These are phyloP conservation scores for Triticum dicoccoides DNA, from an alignment of 176 grass and related monocot species.

Conservation along the genomic window DNA sequence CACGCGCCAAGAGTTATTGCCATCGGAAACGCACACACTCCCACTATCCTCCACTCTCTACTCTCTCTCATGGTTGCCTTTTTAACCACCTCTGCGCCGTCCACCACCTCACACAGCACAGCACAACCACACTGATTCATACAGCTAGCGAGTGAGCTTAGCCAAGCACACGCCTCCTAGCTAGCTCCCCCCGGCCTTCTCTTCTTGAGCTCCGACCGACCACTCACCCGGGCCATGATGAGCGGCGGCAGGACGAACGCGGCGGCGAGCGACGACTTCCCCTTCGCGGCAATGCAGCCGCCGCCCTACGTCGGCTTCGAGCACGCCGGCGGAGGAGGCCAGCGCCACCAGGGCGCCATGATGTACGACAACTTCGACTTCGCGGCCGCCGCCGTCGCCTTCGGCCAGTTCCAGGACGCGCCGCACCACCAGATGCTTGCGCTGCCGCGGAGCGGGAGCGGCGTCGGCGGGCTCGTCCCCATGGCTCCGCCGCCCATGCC, in stretches of 20 bases:
- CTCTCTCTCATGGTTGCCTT: slow-evolving; percentile 6
- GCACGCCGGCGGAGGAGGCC: not conserved
- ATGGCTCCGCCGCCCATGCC: slow-evolving; percentile 35
- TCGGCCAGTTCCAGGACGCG: slow-evolving; percentile 45
- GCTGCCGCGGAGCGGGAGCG: not conserved
- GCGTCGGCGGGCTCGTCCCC: not conserved
- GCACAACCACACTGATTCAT: not conserved
- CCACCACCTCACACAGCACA: slow-evolving; percentile 14
- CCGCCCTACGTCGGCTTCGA: slow-evolving; percentile 46
- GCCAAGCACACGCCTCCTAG: not conserved
- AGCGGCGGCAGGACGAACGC: slow-evolving; percentile 47
- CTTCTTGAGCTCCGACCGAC: not conserved
- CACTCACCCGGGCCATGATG: slow-evolving; percentile 23
- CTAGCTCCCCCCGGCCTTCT: not conserved
- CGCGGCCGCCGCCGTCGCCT: slow-evolving; percentile 20
- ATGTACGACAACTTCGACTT: slow-evolving; percentile 43
- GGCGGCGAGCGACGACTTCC: slow-evolving; percentile 27
- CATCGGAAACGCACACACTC: not conserved
- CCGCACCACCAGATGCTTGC: slow-evolving; percentile 39
- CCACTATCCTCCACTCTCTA: too few species aligned
- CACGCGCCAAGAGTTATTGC: slow-evolving; percentile 35
- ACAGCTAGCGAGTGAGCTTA: not conserved
- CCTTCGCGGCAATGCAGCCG: slow-evolving; percentile 40
- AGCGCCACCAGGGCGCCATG: not conserved
- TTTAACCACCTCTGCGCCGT: slow-evolving; percentile 40